Conservation (phyloP, 345 rosid genomes). For the Gynandropsis gynandra region DNA sequence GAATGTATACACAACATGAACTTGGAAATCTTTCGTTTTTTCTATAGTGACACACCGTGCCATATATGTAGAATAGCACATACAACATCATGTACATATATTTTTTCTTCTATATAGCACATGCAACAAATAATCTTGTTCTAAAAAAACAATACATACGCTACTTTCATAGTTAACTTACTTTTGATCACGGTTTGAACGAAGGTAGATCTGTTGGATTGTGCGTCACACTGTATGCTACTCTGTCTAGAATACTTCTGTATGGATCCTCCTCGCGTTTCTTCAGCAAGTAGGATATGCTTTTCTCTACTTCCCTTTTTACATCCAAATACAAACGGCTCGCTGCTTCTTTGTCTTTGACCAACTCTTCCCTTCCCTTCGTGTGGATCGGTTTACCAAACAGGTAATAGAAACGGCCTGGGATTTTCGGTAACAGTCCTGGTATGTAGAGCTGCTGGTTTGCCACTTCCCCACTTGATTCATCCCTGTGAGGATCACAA, state of each 20-base stretch:
- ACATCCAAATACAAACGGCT: slow-evolving; percentile 47
- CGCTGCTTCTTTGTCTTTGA: slow-evolving; percentile 47
- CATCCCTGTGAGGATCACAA: slow-evolving; percentile 38
- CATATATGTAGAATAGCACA: too few species aligned
- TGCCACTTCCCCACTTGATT: slow-evolving; percentile 50
- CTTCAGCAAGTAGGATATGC: slow-evolving; percentile 55
- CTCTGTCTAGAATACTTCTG: slow-evolving; percentile 49
- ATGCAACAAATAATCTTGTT: too few species aligned
- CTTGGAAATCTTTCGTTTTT: too few species aligned
- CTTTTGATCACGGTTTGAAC: slow-evolving; percentile 41
- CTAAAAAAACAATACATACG: too few species aligned
- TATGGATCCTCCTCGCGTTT: slow-evolving; percentile 71
- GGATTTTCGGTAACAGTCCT: slow-evolving; percentile 50
- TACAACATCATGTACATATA: too few species aligned
- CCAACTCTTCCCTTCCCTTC: slow-evolving; percentile 44
- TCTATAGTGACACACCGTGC: too few species aligned
- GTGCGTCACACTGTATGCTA: slow-evolving; percentile 29
- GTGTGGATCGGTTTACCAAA: slow-evolving; percentile 64
- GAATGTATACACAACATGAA: too few species aligned
- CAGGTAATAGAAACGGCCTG: slow-evolving; percentile 58
- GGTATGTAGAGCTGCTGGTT: slow-evolving; percentile 44
- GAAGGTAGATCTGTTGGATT: slow-evolving; percentile 45
- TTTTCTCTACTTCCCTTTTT: slow-evolving; percentile 49
- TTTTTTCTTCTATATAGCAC: too few species aligned
- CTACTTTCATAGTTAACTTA: too few species aligned